These are phyloP conservation scores for Ceratobasidium sp. DNA, from an alignment of 1,284 basidiomycete genomes.

Conservation along the genomic window DNA sequence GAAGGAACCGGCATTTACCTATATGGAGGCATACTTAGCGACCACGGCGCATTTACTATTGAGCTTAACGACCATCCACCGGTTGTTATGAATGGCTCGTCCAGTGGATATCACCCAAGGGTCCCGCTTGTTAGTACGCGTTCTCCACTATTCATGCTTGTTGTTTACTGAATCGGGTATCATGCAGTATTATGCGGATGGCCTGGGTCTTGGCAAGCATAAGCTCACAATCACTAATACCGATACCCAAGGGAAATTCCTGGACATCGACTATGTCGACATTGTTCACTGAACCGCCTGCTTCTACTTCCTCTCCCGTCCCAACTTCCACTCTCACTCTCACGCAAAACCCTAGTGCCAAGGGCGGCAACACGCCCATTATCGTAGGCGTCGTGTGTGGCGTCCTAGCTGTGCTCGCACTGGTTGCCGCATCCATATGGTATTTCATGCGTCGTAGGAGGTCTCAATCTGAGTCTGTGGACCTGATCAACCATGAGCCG, in stretches of 20 bases:
- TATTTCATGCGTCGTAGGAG: slow-evolving; percentile 26
- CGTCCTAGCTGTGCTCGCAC: background rate
- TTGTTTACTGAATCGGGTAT: background rate
- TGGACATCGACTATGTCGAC: slow-evolving; percentile 41
- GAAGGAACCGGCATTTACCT: slow-evolving; percentile 33
- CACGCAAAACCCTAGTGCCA: background rate
- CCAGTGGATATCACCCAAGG: slow-evolving; percentile 12
- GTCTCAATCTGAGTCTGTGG: background rate
- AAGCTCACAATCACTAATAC: slow-evolving; percentile 39
- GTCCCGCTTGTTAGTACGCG: slow-evolving; percentile 16
- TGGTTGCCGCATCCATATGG: background rate
- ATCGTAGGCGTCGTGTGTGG: slow-evolving; percentile 25
- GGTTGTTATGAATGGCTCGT: slow-evolving; percentile 23
- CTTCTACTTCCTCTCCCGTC: background rate
- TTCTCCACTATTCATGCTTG: background rate
- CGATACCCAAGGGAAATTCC: slow-evolving; percentile 3
- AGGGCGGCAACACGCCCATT: background rate
- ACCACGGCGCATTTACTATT: slow-evolving; percentile 25
- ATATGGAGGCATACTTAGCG: slow-evolving; percentile 24
- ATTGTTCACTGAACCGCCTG: slow-evolving; percentile 22
- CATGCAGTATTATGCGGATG: slow-evolving; percentile 42
- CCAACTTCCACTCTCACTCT: background rate
- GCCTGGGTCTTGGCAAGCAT: slow-evolving; percentile 32
- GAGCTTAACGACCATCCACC: background rate
- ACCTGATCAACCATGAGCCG: background rate